These are phyloP conservation scores for Cunninghamia lanceolata DNA, from an alignment of 75 land plant species.

Conservation along the genomic window DNA sequence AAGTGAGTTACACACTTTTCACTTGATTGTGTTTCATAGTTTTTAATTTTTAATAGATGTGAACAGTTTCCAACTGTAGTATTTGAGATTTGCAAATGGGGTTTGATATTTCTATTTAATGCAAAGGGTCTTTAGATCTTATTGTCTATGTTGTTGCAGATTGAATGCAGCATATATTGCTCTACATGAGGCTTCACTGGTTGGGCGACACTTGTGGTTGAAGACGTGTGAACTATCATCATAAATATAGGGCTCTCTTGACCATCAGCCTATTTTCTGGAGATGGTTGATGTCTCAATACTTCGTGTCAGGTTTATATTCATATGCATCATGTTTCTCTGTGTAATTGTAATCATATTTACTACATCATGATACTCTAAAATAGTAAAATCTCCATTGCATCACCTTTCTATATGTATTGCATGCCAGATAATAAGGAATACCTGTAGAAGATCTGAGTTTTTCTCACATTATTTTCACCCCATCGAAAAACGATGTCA, in stretches of 20 bases:
- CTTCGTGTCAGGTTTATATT: neutral
- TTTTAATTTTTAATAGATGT: neutral
- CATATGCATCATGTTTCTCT: neutral
- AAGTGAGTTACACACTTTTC: slow-evolving; percentile 31
- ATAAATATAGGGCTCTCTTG: neutral
- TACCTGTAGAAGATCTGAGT: neutral
- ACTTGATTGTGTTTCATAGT: neutral
- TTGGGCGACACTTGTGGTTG: slow-evolving; percentile 35
- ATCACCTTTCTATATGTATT: neutral
- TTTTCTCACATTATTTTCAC: neutral
- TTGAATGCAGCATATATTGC: slow-evolving; percentile 38
- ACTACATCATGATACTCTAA: neutral
- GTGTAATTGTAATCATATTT: neutral
- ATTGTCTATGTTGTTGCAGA: slow-evolving; percentile 17
- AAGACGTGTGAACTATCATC: slow-evolving; percentile 22
- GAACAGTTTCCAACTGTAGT: neutral
- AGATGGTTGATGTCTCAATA: neutral
- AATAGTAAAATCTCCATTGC: neutral
- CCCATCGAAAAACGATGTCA: neutral
- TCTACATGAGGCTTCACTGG: slow-evolving; percentile 29
- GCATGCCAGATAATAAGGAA: neutral
- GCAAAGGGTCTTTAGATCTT: neutral
- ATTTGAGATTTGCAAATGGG: neutral
- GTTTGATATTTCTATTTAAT: neutral
- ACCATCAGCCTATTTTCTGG: neutral